These are phyloP conservation scores for Hibiscus mutabilis DNA, from an alignment of 345 rosid genomes.

Conservation along the genomic window DNA sequence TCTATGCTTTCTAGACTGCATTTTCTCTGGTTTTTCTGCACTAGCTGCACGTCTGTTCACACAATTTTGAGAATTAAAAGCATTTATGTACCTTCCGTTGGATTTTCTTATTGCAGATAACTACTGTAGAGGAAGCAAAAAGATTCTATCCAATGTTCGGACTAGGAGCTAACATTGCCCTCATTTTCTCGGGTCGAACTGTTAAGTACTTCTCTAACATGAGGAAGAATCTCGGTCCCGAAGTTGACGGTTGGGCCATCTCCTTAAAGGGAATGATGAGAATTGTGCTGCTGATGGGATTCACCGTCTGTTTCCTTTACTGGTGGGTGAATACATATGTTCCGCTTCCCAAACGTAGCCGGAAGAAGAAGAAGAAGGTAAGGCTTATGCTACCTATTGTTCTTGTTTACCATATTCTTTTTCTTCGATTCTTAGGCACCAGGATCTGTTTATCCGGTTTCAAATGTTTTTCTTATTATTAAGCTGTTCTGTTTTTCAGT, in stretches of 20 bases:
- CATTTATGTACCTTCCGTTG: background rate
- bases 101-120: constrained; percentile 56
- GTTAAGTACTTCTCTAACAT: too few relatives aligned
- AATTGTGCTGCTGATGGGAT: too few relatives aligned
- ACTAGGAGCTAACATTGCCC: constrained; percentile 15
- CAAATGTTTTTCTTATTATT: background rate
- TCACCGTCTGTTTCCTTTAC: too few relatives aligned
- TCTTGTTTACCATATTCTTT: background rate
- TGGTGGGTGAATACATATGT: too few relatives aligned
- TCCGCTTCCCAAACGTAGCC: too few relatives aligned
- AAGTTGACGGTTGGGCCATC: too few relatives aligned
- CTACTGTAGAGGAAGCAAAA: constrained; percentile 87
- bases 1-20: background rate
- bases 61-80: background rate
- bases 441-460: background rate
- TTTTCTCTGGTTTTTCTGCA: background rate
- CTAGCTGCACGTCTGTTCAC: background rate
- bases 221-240: too few relatives aligned
- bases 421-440: constrained; percentile 3
- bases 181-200: too few relatives aligned
- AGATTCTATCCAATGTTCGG: constrained; percentile 87
- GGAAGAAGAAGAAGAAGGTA: too few relatives aligned
- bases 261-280: too few relatives aligned
- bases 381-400: background rate
- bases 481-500: too few relatives aligned